phyloP scores from a whole-genome alignment of 2,329 filamentous ascomycete species.

The Elsinoe ampelina region DNA sequence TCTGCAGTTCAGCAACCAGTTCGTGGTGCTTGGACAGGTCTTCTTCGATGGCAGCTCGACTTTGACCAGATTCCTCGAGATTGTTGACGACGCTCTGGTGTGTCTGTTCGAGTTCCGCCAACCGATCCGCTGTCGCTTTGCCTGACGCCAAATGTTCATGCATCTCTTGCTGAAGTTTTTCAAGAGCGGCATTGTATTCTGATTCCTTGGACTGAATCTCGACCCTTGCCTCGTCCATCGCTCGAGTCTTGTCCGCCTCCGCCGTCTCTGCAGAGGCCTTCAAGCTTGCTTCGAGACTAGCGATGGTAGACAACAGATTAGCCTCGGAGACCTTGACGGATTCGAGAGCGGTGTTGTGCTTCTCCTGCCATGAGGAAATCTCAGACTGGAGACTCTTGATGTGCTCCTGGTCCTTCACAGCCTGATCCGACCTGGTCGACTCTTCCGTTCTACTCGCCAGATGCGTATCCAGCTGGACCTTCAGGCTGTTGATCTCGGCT shows the following conservation, averaged over 20 bases:
- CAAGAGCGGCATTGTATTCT: conserved; percentile 21
- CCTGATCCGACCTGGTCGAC: conserved; percentile 17
- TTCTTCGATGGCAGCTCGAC: conserved; percentile 46
- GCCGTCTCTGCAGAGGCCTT: conserved; percentile 26
- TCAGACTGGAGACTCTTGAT: conserved; percentile 62
- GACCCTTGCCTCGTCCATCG: conserved; percentile 25
- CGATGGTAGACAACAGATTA: conserved; percentile 61
- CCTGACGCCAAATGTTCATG: conserved; percentile 72
- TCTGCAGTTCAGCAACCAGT: conserved; percentile 47
- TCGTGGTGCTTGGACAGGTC: conserved; percentile 44
- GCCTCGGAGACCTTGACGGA: conserved; percentile 64
- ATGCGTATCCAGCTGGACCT: conserved; percentile 40
- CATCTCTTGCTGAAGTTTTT: conserved; percentile 47
- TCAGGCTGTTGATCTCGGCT: conserved; percentile 60
- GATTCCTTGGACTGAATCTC: neutral
- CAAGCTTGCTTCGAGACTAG: conserved; percentile 59
- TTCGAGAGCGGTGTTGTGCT: conserved; percentile 62
- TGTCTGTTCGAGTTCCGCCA: conserved; percentile 64
- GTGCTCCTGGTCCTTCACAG: conserved; percentile 29
- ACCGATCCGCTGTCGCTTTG: conserved; percentile 56
- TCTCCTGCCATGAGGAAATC: conserved; percentile 63
- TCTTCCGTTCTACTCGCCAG: conserved; percentile 14
- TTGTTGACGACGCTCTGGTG: conserved; percentile 58
- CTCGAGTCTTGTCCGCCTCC: conserved; percentile 13
- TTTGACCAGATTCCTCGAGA: conserved; percentile 55